phyloP scores from a whole-genome alignment of 768 basidiomycete genomes.

The Imleria badia region DNA sequence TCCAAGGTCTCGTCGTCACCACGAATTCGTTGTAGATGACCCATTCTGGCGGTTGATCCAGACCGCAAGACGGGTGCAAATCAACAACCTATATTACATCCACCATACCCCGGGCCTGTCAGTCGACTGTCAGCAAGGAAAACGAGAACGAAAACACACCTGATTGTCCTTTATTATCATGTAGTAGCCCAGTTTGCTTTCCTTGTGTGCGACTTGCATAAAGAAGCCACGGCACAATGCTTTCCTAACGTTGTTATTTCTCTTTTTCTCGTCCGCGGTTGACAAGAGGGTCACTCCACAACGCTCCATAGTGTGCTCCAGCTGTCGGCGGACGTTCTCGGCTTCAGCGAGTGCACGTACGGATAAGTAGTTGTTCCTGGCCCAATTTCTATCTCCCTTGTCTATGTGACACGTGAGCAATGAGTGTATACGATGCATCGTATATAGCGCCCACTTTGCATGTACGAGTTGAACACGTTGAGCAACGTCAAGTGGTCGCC shows the following conservation, averaged over 20 bases:
- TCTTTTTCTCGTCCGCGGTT: slow-evolving; percentile 64
- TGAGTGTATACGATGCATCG: background rate
- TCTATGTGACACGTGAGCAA: slow-evolving; percentile 43
- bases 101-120: background rate
- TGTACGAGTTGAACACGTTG: slow-evolving; percentile 94
- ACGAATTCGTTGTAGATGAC: slow-evolving; percentile 95
- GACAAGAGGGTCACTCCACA: slow-evolving; percentile 78
- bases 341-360: slow-evolving; percentile 82
- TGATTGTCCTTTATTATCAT: slow-evolving; percentile 95
- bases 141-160: slow-evolving; percentile 40
- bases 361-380: slow-evolving; percentile 88
- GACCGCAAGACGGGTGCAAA: slow-evolving; percentile 79
- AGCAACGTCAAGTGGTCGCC: slow-evolving; percentile 95
- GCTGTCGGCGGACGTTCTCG: slow-evolving; percentile 88
- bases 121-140: background rate
- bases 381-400: slow-evolving; percentile 79
- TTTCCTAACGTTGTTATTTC: slow-evolving; percentile 73
- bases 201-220: slow-evolving; percentile 97
- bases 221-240: slow-evolving; percentile 92
- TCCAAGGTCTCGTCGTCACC: slow-evolving; percentile 82
- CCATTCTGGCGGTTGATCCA: slow-evolving; percentile 89
- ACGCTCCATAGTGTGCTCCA: slow-evolving; percentile 89
- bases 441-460: slow-evolving; percentile 55
- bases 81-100: slow-evolving; percentile 13
- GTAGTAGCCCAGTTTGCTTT: slow-evolving; percentile 86